Conservation (phyloP, 805 yeast species). For the Cyberlindnera americana region DNA sequence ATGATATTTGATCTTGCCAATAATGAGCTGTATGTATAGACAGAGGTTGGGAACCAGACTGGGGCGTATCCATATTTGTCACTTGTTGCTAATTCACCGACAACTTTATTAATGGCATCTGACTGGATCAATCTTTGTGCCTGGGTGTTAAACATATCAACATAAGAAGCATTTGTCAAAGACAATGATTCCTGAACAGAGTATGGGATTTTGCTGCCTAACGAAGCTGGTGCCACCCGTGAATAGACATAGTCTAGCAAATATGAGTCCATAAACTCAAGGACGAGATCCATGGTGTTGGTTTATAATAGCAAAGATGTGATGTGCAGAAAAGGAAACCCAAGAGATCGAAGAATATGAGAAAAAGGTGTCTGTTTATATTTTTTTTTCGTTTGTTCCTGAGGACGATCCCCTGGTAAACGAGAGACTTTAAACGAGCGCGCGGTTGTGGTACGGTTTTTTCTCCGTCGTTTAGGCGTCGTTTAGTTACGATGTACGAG, state of each 20-base stretch:
- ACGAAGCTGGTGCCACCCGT: slow-evolving; percentile 54
- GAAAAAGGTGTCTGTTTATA: slow-evolving; percentile 8
- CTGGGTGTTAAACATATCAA: slow-evolving; percentile 19
- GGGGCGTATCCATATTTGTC: slow-evolving; percentile 64
- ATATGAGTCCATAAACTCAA: slow-evolving; percentile 74
- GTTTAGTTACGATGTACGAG: too few species aligned
- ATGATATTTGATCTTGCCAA: slow-evolving; percentile 67
- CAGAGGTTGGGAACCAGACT: slow-evolving; percentile 50
- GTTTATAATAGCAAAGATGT: too few species aligned
- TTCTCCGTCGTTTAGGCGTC: too few species aligned
- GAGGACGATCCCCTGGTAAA: background rate
- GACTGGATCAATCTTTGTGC: slow-evolving; percentile 15
- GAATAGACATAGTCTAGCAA: slow-evolving; percentile 76
- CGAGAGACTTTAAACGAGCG: background rate
- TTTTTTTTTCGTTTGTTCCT: background rate
- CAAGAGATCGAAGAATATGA: background rate
- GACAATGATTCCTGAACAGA: slow-evolving; percentile 28
- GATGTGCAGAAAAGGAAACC: too few species aligned
- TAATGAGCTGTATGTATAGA: slow-evolving; percentile 59
- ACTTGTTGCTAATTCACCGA: slow-evolving; percentile 24
- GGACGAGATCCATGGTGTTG: slow-evolving; percentile 77
- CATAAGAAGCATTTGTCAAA: slow-evolving; percentile 24
- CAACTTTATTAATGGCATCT: slow-evolving; percentile 9
- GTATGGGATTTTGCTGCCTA: slow-evolving; percentile 35
- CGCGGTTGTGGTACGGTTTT: background rate